Evolutionary conservation across 495 filamentous ascomycete genomes (phyloP), one percentile per base, ranked within the genome.

Genomic region (Hypoxylon perforatum): DNA sequence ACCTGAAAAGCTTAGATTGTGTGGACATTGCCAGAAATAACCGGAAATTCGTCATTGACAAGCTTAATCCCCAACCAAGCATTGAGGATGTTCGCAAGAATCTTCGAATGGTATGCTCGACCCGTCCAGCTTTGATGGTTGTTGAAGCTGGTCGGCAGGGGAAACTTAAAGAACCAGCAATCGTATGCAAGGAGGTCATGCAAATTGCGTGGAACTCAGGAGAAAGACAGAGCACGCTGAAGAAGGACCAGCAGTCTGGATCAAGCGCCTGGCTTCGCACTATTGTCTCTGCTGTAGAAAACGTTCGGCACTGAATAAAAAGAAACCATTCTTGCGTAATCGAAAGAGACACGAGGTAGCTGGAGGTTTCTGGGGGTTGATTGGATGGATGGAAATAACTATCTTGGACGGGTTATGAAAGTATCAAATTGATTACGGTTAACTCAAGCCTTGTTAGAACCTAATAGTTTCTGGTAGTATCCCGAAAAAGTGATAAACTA

Each of bases 1-100:
- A 61, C 33, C 51, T 77, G 10, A 39, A 23, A n/a, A 39, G 59
- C 1, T 60, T 77, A 3, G 35, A 62, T 15, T 77, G 75, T 67
- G 63, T 70, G 15, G 73, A 79, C 59, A 62, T 74, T 4, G 65
- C 72, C 4, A 44, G 57, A 22, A 73, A 74, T 52, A 58, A 68
- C 14, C 69, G 73, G 45, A 53, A 59, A 1, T 71, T 79, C 53
- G 51, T 56, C 42, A 14, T 72, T 8, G 60, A 63, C 28, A 77
- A 69, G 44, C 46, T 77, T 11, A 44, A 69, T 5, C 70, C 71
- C 4, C 28, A 3, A 14, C 73, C 73, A 23, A 61, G 30, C 1
- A 49, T 19, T 15, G 57, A 69, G 18, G 53, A 77, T 11, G 52
- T 77, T 15, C 42, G 38, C 38, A 15, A 22, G 15, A 22, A 69